Evolutionary conservation across 2,329 filamentous ascomycete genomes (phyloP), one percentile per base, ranked within the genome.

Genomic region (Achaetomium macrosporum): DNA sequence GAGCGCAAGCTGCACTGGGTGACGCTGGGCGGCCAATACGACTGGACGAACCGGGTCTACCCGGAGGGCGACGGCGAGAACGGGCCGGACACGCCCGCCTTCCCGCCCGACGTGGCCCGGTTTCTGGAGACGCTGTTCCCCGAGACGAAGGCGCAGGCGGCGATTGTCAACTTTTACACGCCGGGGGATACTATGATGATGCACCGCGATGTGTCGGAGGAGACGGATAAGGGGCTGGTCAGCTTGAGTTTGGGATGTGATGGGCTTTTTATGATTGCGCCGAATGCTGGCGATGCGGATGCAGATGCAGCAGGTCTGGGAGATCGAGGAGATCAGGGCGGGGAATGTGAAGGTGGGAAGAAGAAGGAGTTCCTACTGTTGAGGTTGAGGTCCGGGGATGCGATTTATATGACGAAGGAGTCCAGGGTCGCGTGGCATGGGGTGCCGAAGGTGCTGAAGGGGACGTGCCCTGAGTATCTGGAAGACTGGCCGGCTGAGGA

Each of bases 391-490:
- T 95, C 90, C 1, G 92, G 93, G 0, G 92, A 96, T 71, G 90
- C 84, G 0, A 82, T 97, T 1, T 90, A 95, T 65, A 97, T 99
- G 92, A 84, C 82, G 46, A 80, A 86, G 17, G 76, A 83, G 53
- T 86, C 88, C 4, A 78, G 93, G 41, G 95, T 90, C 69, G 91
- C 92, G 2, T 97, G 92, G 92, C 93, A 97, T 71, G 91, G 88
- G 12, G 90, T 97, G 12, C 91, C 93, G 6, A 93, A 91, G 67
- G 85, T 97, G 12, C 65, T 96, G 35, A 78, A 82, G 43, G 81
- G 73, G 1, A 95, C 89, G 0, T 97, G 91, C 69, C 92, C 92
- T 0, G 72, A 72, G 0, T 87, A 84, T 68, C 69, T 97, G 46
- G 71, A 75, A 52, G 73, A 85, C 40, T 97, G 91, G 91, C 91